Percentiles rank a stretch among this genome's conserved stretches.
phyloP scores from a whole-genome alignment of 345 rosid species.

The Geranium brycei region DNA sequence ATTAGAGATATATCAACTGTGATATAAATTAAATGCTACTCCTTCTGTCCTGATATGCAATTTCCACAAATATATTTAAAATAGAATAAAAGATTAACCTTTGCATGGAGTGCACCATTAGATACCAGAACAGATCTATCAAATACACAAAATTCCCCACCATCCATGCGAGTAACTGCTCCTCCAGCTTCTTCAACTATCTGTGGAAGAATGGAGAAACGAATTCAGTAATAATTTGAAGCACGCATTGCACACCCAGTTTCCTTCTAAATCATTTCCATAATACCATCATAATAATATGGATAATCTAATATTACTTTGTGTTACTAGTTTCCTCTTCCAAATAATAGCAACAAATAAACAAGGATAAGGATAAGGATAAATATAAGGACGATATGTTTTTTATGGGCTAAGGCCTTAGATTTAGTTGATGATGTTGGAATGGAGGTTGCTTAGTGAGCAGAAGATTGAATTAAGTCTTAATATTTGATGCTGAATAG shows the following conservation, averaged over 20 bases:
- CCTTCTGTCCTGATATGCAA: not conserved
- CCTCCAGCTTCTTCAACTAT: slow-evolving; percentile 98
- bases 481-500: not conserved
- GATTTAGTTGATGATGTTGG: not conserved
- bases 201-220: slow-evolving; percentile 22
- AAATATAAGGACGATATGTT: not conserved
- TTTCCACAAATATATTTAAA: not conserved
- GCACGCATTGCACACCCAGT: not conserved
- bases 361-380: too few relatives aligned
- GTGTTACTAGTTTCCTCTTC: not conserved
- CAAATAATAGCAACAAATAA: not conserved
- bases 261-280: not conserved
- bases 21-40: too few relatives aligned
- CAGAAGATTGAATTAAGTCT: not conserved
- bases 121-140: slow-evolving; percentile 92
- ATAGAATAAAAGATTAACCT: slow-evolving; percentile 32
- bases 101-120: slow-evolving; percentile 64
- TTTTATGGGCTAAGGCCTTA: not conserved
- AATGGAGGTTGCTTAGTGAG: not conserved
- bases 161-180: slow-evolving; percentile 74
- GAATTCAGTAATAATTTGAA: slow-evolving; percentile 2
- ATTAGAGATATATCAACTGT: too few relatives aligned
- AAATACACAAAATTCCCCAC: slow-evolving; percentile 69
- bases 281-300: too few relatives aligned
- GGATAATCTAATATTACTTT: not conserved